Evolutionary conservation across 352 stramenopile genomes (phyloP), one percentile per base, ranked within the genome.

Genomic region (Phytophthora palmivora): DNA sequence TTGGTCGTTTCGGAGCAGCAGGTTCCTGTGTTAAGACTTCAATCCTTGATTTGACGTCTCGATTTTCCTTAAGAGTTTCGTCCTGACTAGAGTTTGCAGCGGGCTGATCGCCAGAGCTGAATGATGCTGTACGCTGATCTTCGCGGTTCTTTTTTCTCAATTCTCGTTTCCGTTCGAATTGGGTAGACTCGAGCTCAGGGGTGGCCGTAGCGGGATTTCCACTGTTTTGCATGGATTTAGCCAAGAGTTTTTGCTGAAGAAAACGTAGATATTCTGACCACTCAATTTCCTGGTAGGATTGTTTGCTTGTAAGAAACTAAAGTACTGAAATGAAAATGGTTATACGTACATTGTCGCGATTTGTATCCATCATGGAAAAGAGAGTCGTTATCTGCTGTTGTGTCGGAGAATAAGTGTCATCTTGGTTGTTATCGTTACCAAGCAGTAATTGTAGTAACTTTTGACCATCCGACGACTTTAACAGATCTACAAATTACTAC

Each of bases 191-290:
- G 9, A 58, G 24, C 48, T 64, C 47, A 19, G 28, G 15, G 24
- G 12, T 49, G 4, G 53, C 28, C 37, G 11, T 18, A 21, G 7
- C 16, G 18, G 19, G 22, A 28, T 16, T 22, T 45, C 52, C 43
- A 5, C 49, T 34, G 2, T 28, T n/a, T 11, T 39, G 21, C 12
- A 46, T 30, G 19, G 19, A 3, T 33, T 10, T 38, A 3, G 3
- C 6, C 15, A 41, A 37, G 8, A 50, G 2, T 7, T 59, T 53
- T 21, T 53, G 59, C 19, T 69, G 54, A 0, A 91, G 50, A 44
- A 87, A 88, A 10, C 54, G 55, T 14, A 91, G 57, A 67, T 82
- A 91, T 30, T 91, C 79, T n/a, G 51, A 22, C 82, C 82, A 91
- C 41, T 84, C 67, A 12, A 88, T 73, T 15, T 65, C 57, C 75